Evolutionary conservation across 108 stramenopile genomes (phyloP).

Genomic region (Nitzschia sp.): DNA sequence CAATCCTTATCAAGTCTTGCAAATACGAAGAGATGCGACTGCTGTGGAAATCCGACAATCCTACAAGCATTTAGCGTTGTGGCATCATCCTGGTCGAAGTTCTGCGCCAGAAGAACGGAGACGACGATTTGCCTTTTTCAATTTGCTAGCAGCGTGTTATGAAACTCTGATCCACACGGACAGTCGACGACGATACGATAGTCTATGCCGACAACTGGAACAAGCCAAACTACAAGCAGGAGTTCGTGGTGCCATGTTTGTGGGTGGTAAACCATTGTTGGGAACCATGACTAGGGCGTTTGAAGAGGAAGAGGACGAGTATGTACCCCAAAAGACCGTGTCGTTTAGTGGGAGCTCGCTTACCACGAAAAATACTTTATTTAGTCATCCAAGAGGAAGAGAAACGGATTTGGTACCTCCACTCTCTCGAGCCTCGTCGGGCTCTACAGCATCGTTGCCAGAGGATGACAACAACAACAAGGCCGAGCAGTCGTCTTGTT

Average conservation of each 20-base stretch:
- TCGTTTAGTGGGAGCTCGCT: background rate
- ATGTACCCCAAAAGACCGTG: too few species aligned
- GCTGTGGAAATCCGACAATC: slow-evolving; percentile 39
- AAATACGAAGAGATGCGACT: slow-evolving; percentile 54
- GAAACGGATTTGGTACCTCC: background rate
- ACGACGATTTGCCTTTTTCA: slow-evolving; percentile 34
- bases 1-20: slow-evolving; percentile 53
- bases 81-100: slow-evolving; percentile 46
- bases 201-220: slow-evolving; percentile 25
- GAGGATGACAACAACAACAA: background rate
- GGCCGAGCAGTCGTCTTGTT: background rate
- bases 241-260: slow-evolving; percentile 29
- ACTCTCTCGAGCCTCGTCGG: background rate
- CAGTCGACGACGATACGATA: slow-evolving; percentile 36
- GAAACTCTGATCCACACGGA: slow-evolving; percentile 51
- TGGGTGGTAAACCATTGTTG: slow-evolving; percentile 21
- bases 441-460: background rate
- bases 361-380: background rate
- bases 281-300: too few species aligned
- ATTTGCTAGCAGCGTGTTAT: slow-evolving; percentile 48
- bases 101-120: slow-evolving; percentile 6
- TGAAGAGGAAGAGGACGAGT: too few species aligned
- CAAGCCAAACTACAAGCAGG: slow-evolving; percentile 14
- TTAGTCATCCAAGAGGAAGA: too few species aligned
- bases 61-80: slow-evolving; percentile 50